phyloP scores from a whole-genome alignment of 164 flowering plant genomes.

The Macadamia integrifolia region DNA sequence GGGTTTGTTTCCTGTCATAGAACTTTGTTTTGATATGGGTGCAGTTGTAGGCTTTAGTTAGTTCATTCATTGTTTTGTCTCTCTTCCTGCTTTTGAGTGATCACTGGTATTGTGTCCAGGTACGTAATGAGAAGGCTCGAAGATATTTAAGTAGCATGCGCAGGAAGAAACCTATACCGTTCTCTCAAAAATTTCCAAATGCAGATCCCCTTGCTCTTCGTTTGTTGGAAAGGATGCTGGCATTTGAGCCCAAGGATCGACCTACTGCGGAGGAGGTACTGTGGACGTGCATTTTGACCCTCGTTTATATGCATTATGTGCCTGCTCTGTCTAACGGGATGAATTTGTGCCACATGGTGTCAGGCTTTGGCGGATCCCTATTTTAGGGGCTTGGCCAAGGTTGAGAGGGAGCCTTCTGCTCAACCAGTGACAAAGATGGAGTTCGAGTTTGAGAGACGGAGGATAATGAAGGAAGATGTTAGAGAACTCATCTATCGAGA shows the following conservation, averaged over 20 bases:
- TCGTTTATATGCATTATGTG: slow-evolving; percentile 1
- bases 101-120: slow-evolving; percentile 34
- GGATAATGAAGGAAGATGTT: slow-evolving; percentile 92
- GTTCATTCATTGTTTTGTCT: neutral
- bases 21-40: neutral
- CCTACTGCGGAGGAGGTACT: slow-evolving; percentile 93
- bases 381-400: slow-evolving; percentile 89
- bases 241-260: slow-evolving; percentile 94
- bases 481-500: slow-evolving; percentile 89
- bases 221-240: slow-evolving; percentile 86
- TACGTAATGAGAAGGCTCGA: slow-evolving; percentile 94
- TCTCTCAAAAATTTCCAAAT: slow-evolving; percentile 88
- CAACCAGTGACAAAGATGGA: slow-evolving; percentile 97
- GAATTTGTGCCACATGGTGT: slow-evolving; percentile 20
- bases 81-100: neutral
- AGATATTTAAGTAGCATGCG: slow-evolving; percentile 94
- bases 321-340: slow-evolving; percentile 19
- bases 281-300: slow-evolving; percentile 5
- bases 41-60: neutral
- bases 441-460: slow-evolving; percentile 94
- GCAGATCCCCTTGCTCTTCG: slow-evolving; percentile 92
- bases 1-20: slow-evolving; percentile 44
- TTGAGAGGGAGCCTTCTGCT: slow-evolving; percentile 94
- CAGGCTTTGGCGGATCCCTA: slow-evolving; percentile 99
- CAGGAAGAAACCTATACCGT: slow-evolving; percentile 75